Evolutionary conservation across 495 filamentous ascomycete species (phyloP).

Genomic region (Lindgomyces ingoldianus): DNA sequence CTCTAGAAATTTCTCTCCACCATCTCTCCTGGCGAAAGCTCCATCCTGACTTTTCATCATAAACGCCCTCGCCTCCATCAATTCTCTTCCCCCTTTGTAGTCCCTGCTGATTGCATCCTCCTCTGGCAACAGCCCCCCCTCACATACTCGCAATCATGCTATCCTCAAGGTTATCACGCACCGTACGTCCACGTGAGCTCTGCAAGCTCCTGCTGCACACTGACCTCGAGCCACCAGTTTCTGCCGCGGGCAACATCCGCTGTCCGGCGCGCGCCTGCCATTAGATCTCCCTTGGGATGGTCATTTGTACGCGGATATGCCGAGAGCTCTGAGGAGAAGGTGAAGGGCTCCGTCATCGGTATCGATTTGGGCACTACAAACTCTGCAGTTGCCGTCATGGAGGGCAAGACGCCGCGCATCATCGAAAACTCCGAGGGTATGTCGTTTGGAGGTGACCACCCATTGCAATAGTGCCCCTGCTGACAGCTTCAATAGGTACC

Average conservation of each 20-base stretch:
- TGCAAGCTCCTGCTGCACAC: slow-evolving; percentile 9
- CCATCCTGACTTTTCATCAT: slow-evolving; percentile 17
- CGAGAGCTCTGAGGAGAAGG: slow-evolving; percentile 73
- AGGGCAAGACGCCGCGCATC: slow-evolving; percentile 91
- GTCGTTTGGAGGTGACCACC: slow-evolving; percentile 40
- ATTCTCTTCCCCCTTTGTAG: slow-evolving; percentile 3
- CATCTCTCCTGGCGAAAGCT: slow-evolving; percentile 2
- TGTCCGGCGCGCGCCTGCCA: slow-evolving; percentile 55
- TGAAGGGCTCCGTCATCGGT: slow-evolving; percentile 95
- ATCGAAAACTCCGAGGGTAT: slow-evolving; percentile 96
- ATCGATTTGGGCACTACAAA: slow-evolving; percentile 99
- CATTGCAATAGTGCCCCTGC: no score
- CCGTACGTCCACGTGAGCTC: slow-evolving; percentile 60
- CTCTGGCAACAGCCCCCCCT: slow-evolving; percentile 21
- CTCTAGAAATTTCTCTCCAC: slow-evolving; percentile 34
- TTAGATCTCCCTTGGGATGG: slow-evolving; percentile 56
- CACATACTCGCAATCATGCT: slow-evolving; percentile 56
- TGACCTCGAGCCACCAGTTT: slow-evolving; percentile 48
- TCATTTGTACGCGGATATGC: slow-evolving; percentile 77
- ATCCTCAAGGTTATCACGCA: slow-evolving; percentile 63
- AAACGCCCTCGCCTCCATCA: slow-evolving; percentile 23
- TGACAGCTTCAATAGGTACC: slow-evolving; percentile 61
- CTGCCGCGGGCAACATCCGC: slow-evolving; percentile 66
- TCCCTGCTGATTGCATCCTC: slow-evolving; percentile 36
- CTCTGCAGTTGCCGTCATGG: slow-evolving; percentile 96